phyloP scores from a whole-genome alignment of 495 filamentous ascomycete genomes.

The Penicillium alfredii region DNA sequence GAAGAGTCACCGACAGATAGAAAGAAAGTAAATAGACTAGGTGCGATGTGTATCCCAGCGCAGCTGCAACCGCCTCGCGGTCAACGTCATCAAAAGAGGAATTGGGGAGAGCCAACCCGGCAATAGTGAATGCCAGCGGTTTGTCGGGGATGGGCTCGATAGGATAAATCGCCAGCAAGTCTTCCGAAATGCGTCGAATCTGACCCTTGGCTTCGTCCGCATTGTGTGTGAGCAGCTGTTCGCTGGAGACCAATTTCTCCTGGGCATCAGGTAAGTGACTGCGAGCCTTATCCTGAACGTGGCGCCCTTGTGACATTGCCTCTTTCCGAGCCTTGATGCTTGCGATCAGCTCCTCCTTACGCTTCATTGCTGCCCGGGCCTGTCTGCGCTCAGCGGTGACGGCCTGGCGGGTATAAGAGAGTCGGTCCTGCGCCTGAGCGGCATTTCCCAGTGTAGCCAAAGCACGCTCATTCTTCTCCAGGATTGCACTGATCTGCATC shows the following conservation, averaged over 20 bases:
- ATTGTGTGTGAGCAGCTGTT: slow-evolving; percentile 48
- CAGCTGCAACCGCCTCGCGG: slow-evolving; percentile 68
- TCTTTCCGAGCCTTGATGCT: slow-evolving; percentile 60
- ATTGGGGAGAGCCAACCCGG: slow-evolving; percentile 69
- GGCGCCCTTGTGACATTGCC: slow-evolving; percentile 58
- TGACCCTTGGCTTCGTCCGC: slow-evolving; percentile 67
- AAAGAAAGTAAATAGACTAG: slow-evolving; percentile 70
- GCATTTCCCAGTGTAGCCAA: slow-evolving; percentile 44
- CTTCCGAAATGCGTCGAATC: slow-evolving; percentile 77
- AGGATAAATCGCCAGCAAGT: slow-evolving; percentile 69
- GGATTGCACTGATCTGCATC: slow-evolving; percentile 67
- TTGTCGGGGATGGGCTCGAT: slow-evolving; percentile 60
- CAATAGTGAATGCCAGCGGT: slow-evolving; percentile 71
- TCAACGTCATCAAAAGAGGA: slow-evolving; percentile 60
- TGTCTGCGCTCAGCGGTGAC: slow-evolving; percentile 58
- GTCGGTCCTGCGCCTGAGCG: slow-evolving; percentile 58
- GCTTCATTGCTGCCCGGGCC: slow-evolving; percentile 53
- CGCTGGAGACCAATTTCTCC: slow-evolving; percentile 52
- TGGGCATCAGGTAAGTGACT: slow-evolving; percentile 45
- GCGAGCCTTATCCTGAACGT: slow-evolving; percentile 49
- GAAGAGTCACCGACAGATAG: slow-evolving; percentile 72
- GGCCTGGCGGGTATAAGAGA: slow-evolving; percentile 52
- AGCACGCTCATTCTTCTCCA: slow-evolving; percentile 48
- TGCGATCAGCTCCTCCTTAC: slow-evolving; percentile 55
- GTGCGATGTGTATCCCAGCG: slow-evolving; percentile 75